Percentiles rank a stretch among this genome's conserved stretches.
Evolutionary conservation across 2,329 filamentous ascomycete genomes (phyloP).

Genomic region (Cylindrodendrum hubeiense): DNA sequence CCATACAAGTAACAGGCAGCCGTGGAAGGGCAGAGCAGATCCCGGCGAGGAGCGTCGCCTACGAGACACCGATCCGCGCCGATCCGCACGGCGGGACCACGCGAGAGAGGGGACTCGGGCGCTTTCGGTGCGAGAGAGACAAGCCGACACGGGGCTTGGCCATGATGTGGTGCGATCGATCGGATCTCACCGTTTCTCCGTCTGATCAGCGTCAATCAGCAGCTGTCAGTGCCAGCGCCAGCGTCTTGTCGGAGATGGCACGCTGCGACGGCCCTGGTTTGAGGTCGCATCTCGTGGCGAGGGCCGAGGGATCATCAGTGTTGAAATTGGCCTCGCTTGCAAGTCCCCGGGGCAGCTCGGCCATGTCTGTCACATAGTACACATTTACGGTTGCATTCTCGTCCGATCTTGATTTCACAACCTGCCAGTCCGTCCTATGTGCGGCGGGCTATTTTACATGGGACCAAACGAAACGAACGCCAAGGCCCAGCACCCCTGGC

Average conservation of each 20-base stretch:
- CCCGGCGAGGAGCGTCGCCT: neutral
- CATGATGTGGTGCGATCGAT: slow-evolving; percentile 19
- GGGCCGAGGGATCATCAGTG: neutral
- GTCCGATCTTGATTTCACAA: slow-evolving; percentile 15
- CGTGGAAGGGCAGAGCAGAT: neutral
- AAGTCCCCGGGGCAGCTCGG: neutral
- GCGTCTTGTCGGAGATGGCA: slow-evolving; percentile 8
- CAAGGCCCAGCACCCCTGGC: slow-evolving; percentile 29
- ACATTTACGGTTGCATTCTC: slow-evolving; percentile 16
- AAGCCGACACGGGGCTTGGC: neutral
- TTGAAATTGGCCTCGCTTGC: slow-evolving; percentile 12
- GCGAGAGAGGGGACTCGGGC: neutral
- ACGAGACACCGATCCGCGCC: neutral
- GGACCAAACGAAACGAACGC: slow-evolving; percentile 31
- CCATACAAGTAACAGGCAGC: neutral
- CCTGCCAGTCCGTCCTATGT: slow-evolving; percentile 2
- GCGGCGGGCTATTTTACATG: neutral
- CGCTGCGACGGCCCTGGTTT: slow-evolving; percentile 15
- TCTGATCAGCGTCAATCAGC: neutral
- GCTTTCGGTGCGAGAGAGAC: slow-evolving; percentile 1
- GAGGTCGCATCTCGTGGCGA: slow-evolving; percentile 5
- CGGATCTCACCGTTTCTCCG: slow-evolving; percentile 21
- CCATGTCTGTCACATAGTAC: neutral
- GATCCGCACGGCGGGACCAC: slow-evolving; percentile 12
- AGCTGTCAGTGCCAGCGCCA: neutral